Conservation (phyloP, 108 stramenopile species). For the Stephanodiscus minutulus region DNA sequence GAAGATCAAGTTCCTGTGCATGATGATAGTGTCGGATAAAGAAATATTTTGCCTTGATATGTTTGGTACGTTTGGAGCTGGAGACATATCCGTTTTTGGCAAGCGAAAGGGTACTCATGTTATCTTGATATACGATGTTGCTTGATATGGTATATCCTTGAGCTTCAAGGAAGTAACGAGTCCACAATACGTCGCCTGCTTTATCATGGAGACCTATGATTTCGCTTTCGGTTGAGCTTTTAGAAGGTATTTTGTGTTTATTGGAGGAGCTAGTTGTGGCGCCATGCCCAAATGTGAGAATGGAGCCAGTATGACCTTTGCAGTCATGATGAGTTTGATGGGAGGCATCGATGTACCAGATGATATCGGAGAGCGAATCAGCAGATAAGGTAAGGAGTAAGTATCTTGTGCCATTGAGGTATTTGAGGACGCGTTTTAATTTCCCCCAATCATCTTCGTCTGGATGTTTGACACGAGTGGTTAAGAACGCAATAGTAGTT, state of each 20-base stretch:
- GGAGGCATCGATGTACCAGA: constrained; percentile 36
- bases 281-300: constrained; percentile 48
- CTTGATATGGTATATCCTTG: neutral
- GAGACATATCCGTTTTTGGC: neutral
- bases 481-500: constrained; percentile 14
- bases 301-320: constrained; percentile 51
- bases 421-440: neutral
- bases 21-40: too few species aligned
- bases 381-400: neutral
- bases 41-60: neutral
- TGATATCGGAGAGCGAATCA: neutral
- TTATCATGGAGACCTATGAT: too few species aligned
- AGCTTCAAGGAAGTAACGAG: constrained; percentile 10
- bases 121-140: constrained; percentile 23
- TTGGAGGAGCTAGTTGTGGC: neutral
- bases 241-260: too few species aligned
- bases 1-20: too few species aligned
- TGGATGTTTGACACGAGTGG: constrained; percentile 20
- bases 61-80: neutral
- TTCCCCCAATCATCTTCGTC: constrained; percentile 35
- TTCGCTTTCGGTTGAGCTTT: too few species aligned
- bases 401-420: too few species aligned
- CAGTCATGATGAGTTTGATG: constrained; percentile 45
- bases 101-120: constrained; percentile 12
- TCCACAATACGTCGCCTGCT: neutral